Base-by-base conservation (phyloP, 2,329 filamentous ascomycete species). In the Leptographium galeiforme region DNA sequence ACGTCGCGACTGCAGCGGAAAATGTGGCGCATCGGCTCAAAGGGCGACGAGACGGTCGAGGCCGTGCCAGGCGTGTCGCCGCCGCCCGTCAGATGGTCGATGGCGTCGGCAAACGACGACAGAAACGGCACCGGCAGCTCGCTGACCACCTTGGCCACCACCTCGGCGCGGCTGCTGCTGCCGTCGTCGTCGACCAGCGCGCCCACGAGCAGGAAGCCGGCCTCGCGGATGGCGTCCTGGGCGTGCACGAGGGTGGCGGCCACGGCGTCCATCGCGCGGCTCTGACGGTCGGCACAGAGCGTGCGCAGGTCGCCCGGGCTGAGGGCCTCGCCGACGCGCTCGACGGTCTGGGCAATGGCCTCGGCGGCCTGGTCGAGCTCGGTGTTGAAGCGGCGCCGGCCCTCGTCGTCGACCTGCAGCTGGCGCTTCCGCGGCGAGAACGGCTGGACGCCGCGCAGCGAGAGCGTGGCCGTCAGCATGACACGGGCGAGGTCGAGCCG, bases 231-330 rank as follows among this genome's bases (percentile, higher is more conserved):
- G 55, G 82, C 77, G 53, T 85, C 74, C 59, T 94, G 84, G 16
- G 88, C 87, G 45, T 89, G 89, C 53, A 96, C 82, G 8, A 96
- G 79, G 18, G 88, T 77, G 6, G 85, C 84, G 47, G 95, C 81
- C 44, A 95, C 76, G 40, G 87, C 81, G 58, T 84, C 81, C 56
- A 87, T 85, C 8, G 83, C 59, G n/a, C 59, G 57, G 52, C 60
- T 83, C 44, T 81, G 71, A 19, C 79, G 76, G 54, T 84, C 81
- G 51, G 78, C 73, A 61, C 87, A 88, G 12, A 97, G 70, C 8
- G 96, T 71, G 54, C 82, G 77, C 43, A 97, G 72, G 55, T 91
- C 81, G 5, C 76, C 70, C 0, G 80, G 74, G 19, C 79, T 76
- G 62, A 96, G 90, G 14, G 19, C 38, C 57, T 90, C 85, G 39